Percentiles rank a stretch among this genome's conserved stretches.
These are phyloP conservation scores for Ustulina deusta DNA, from an alignment of 2,329 filamentous ascomycete genomes.

Conservation along the genomic window DNA sequence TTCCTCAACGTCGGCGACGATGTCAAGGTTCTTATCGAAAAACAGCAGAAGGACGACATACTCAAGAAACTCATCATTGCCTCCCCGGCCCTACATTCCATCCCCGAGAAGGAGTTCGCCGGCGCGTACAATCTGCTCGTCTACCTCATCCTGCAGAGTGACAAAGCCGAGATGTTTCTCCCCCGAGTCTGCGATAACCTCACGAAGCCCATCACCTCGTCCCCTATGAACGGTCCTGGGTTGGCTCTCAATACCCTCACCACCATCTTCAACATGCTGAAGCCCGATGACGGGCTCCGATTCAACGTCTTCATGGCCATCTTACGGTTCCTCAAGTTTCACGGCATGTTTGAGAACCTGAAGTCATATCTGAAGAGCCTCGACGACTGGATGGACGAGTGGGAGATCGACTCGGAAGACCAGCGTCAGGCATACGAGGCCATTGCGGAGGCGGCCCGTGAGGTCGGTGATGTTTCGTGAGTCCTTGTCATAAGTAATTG, in stretches of 20 bases:
- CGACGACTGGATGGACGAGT: constrained; percentile 82
- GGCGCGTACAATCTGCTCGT: constrained; percentile 97
- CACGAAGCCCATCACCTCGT: constrained; percentile 85
- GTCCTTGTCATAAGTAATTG: constrained; percentile 50
- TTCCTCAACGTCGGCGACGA: constrained; percentile 89
- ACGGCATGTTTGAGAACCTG: constrained; percentile 84
- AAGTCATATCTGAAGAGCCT: constrained; percentile 86
- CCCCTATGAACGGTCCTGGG: constrained; percentile 84
- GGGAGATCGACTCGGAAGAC: constrained; percentile 85
- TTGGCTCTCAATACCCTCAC: constrained; percentile 91
- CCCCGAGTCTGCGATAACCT: constrained; percentile 91
- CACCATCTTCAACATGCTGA: constrained; percentile 95
- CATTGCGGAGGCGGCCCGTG: constrained; percentile 82
- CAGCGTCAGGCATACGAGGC: constrained; percentile 86
- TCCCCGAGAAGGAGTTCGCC: constrained; percentile 96
- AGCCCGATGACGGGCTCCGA: constrained; percentile 79
- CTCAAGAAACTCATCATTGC: constrained; percentile 90
- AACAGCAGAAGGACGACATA: constrained; percentile 84
- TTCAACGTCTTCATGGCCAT: constrained; percentile 93
- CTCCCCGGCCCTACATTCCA: constrained; percentile 80
- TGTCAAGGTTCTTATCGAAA: constrained; percentile 77
- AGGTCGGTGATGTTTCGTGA: constrained; percentile 81
- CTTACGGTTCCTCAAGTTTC: constrained; percentile 81
- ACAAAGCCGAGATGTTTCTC: constrained; percentile 86
- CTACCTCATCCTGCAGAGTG: constrained; percentile 88